These are phyloP conservation scores for Kuraishia capsulata DNA, from an alignment of 805 yeast species.

Conservation along the genomic window DNA sequence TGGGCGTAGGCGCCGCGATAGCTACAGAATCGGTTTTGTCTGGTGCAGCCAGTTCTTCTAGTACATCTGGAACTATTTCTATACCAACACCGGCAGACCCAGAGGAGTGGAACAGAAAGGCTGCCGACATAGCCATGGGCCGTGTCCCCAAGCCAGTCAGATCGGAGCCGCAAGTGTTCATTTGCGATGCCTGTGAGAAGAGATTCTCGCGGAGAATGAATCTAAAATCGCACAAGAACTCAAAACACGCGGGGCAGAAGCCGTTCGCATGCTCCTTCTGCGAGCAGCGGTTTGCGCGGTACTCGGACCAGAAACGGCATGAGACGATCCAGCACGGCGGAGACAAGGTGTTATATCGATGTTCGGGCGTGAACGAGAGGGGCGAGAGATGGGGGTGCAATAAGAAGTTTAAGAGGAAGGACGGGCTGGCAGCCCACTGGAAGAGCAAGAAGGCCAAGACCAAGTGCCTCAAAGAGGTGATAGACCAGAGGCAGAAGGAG, in stretches of 20 bases:
- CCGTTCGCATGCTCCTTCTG: conserved; percentile 22
- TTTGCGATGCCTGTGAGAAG: conserved; percentile 14
- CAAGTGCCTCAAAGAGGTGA: conserved; percentile 14
- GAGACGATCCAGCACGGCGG: conserved; percentile 21
- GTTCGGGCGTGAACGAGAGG: conserved; percentile 18
- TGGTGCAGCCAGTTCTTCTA: no score
- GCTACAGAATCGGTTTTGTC: no score
- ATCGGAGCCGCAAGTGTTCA: not conserved
- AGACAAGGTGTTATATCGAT: conserved; percentile 12
- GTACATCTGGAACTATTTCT: not conserved
- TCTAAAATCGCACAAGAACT: conserved; percentile 22
- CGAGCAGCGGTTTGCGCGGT: conserved; percentile 21
- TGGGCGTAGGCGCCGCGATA: no score
- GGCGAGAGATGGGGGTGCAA: conserved; percentile 26
- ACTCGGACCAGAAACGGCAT: conserved; percentile 23
- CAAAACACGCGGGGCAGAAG: conserved; percentile 23
- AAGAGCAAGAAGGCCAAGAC: conserved; percentile 22
- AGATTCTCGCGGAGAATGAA: conserved; percentile 23
- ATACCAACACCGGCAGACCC: not conserved
- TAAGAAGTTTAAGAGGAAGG: conserved; percentile 23
- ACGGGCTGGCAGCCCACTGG: conserved; percentile 27
- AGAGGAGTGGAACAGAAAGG: conserved; percentile 15
- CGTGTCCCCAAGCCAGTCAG: conserved; percentile 3
- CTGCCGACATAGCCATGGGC: conserved; percentile 16
- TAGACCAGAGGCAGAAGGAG: not conserved